phyloP scores from a whole-genome alignment of 225 moss, liverwort and hornwort genomes.

The Ulota crispa region DNA sequence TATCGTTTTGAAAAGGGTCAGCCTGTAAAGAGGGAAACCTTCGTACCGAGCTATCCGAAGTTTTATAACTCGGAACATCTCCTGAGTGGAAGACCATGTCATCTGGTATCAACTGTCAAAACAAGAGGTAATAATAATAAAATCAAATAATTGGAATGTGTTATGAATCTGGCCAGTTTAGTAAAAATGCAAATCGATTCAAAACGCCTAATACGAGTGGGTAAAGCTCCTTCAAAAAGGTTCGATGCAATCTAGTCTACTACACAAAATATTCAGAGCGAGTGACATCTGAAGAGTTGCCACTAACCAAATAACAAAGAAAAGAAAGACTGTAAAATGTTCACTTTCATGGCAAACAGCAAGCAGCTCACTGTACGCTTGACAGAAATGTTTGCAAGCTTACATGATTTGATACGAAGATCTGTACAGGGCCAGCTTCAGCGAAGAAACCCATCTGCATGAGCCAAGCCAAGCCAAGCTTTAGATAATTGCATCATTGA shows the following conservation, averaged over 20 bases:
- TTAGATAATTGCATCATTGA: neutral
- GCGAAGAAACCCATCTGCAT: constrained; percentile 88
- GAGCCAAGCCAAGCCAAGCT: neutral
- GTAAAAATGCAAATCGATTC: neutral
- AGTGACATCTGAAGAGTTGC: neutral
- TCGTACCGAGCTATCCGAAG: constrained; percentile 76
- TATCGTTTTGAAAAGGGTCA: neutral
- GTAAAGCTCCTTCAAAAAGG: neutral
- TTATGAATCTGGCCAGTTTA: neutral
- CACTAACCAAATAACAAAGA: neutral
- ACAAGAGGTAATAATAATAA: neutral
- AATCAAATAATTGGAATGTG: neutral
- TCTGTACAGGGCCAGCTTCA: constrained; percentile 86
- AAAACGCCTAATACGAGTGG: neutral
- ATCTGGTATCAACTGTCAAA: constrained; percentile 74
- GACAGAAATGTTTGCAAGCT: constrained; percentile 19
- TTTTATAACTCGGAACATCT: constrained; percentile 76
- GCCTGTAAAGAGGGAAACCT: constrained; percentile 1
- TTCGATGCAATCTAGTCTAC: neutral
- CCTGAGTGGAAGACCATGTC: constrained; percentile 82
- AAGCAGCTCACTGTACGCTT: neutral
- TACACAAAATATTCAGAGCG: neutral
- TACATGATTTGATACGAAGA: constrained; percentile 86
- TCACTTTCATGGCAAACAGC: neutral
- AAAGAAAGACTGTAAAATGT: neutral